These are phyloP conservation scores for Orbilia ellipsospora DNA, from an alignment of 2,329 filamentous ascomycete species.

Conservation along the genomic window DNA sequence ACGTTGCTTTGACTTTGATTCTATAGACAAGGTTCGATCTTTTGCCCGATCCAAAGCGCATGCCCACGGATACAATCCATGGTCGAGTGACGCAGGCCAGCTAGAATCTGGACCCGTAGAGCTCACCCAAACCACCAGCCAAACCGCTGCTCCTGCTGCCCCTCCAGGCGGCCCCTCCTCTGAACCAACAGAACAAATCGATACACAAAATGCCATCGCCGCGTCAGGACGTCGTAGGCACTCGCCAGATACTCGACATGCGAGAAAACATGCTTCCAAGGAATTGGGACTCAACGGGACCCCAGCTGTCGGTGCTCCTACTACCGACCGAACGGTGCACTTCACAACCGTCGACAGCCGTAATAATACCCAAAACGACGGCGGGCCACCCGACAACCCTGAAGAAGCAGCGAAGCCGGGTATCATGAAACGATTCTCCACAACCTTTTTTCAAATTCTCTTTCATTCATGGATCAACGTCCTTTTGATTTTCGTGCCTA, in stretches of 20 bases:
- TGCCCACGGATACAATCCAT: slow-evolving; percentile 56
- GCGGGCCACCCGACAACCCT: slow-evolving; percentile 54
- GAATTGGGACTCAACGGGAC: slow-evolving; percentile 1
- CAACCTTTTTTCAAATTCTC: slow-evolving; percentile 65
- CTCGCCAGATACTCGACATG: slow-evolving; percentile 40
- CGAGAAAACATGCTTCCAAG: slow-evolving; percentile 12
- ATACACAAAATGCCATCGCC: slow-evolving; percentile 29
- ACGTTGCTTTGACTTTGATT: not conserved
- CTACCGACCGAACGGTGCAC: slow-evolving; percentile 44
- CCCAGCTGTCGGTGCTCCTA: slow-evolving; percentile 36
- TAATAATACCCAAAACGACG: slow-evolving; percentile 50
- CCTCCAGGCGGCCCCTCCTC: slow-evolving; percentile 11
- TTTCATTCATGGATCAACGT: slow-evolving; percentile 82
- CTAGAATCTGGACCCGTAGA: slow-evolving; percentile 50
- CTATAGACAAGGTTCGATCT: slow-evolving; percentile 55
- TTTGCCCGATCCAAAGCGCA: slow-evolving; percentile 56
- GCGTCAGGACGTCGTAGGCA: slow-evolving; percentile 40
- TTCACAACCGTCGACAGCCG: slow-evolving; percentile 41
- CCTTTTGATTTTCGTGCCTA: slow-evolving; percentile 79
- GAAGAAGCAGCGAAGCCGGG: slow-evolving; percentile 44
- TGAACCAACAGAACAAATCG: slow-evolving; percentile 29
- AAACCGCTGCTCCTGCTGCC: slow-evolving; percentile 20
- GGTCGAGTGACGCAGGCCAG: slow-evolving; percentile 52
- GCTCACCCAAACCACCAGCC: slow-evolving; percentile 34
- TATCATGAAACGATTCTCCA: slow-evolving; percentile 54